Percentiles rank a stretch among this genome's conserved stretches.
Evolutionary conservation across 1,139 yeast genomes (phyloP).

Genomic region (Blastobotrys persicus): DNA sequence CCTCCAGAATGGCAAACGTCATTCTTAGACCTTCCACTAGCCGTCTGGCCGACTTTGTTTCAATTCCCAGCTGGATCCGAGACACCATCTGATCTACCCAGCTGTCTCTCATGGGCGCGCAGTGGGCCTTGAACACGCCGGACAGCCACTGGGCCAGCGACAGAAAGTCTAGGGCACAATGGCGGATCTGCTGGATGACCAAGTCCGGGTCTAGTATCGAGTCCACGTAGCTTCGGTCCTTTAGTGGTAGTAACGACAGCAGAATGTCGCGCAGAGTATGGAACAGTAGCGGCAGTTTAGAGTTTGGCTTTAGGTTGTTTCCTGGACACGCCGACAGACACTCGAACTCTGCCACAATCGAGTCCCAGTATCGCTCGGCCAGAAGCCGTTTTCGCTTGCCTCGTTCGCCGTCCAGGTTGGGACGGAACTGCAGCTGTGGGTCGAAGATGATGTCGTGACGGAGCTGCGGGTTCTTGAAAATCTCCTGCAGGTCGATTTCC

Average conservation of each 20-base stretch:
- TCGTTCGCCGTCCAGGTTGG: constrained; percentile 87
- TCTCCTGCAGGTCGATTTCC: constrained; percentile 86
- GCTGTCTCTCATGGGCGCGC: constrained; percentile 94
- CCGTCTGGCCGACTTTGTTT: constrained; percentile 50
- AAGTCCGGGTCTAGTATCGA: constrained; percentile 78
- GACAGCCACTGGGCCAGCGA: constrained; percentile 70
- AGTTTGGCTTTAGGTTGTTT: constrained; percentile 22
- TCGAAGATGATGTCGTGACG: constrained; percentile 92
- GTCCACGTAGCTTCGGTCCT: constrained; percentile 66
- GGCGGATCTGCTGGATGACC: constrained; percentile 69
- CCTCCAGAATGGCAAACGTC: constrained; percentile 81
- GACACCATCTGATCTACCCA: constrained; percentile 84
- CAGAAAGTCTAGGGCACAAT: constrained; percentile 66
- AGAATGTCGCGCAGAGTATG: constrained; percentile 75
- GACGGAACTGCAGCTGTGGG: constrained; percentile 88
- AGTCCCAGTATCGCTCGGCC: constrained; percentile 82
- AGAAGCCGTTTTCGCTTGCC: constrained; percentile 74
- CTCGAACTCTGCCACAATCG: constrained; percentile 61
- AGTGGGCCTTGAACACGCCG: constrained; percentile 69
- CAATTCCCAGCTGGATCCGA: constrained; percentile 63
- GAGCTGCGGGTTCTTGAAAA: constrained; percentile 85
- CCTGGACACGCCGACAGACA: constrained; percentile 17
- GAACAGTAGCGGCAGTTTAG: constrained; percentile 65
- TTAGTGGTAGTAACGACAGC: constrained; percentile 70
- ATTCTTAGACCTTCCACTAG: constrained; percentile 76